phyloP scores from a whole-genome alignment of 2,329 filamentous ascomycete species.

The Pseudogymnoascus sp. region DNA sequence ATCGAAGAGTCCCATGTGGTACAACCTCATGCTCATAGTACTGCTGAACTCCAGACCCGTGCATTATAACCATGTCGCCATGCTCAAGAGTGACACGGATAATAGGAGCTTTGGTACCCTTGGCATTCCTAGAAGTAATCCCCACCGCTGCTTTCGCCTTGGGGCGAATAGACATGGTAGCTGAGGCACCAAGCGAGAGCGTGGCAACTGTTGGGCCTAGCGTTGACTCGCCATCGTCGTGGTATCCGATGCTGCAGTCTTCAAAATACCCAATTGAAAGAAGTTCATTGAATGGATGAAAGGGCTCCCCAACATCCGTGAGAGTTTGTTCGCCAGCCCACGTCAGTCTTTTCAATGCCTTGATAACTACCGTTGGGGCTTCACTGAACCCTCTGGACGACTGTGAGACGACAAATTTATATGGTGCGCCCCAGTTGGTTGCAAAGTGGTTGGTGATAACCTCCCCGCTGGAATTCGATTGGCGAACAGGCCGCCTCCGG shows the following conservation, averaged over 20 bases:
- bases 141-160: slow-evolving; percentile 34
- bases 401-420: slow-evolving; percentile 56
- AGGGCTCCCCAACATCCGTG: slow-evolving; percentile 9
- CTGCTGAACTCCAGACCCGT: slow-evolving; percentile 49
- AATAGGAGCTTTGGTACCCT: slow-evolving; percentile 26
- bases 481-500: slow-evolving; percentile 33
- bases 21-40: slow-evolving; percentile 52
- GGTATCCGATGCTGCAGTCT: slow-evolving; percentile 50
- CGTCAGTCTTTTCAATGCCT: slow-evolving; percentile 43
- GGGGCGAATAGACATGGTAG: slow-evolving; percentile 49
- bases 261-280: slow-evolving; percentile 57
- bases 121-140: slow-evolving; percentile 24
- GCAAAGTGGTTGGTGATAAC: slow-evolving; percentile 44
- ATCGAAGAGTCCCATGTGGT: slow-evolving; percentile 42
- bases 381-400: slow-evolving; percentile 41
- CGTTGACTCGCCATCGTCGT: slow-evolving; percentile 58
- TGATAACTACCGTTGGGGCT: slow-evolving; percentile 40
- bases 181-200: slow-evolving; percentile 49
- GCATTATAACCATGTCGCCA: slow-evolving; percentile 59
- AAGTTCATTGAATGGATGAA: slow-evolving; percentile 52
- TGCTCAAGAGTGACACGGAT: slow-evolving; percentile 43
- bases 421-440: slow-evolving; percentile 47
- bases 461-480: slow-evolving; percentile 29
- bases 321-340: slow-evolving; percentile 45
- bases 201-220: slow-evolving; percentile 56